Conservation (phyloP, 352 stramenopile genomes). For the Phytophthora crassamura region DNA sequence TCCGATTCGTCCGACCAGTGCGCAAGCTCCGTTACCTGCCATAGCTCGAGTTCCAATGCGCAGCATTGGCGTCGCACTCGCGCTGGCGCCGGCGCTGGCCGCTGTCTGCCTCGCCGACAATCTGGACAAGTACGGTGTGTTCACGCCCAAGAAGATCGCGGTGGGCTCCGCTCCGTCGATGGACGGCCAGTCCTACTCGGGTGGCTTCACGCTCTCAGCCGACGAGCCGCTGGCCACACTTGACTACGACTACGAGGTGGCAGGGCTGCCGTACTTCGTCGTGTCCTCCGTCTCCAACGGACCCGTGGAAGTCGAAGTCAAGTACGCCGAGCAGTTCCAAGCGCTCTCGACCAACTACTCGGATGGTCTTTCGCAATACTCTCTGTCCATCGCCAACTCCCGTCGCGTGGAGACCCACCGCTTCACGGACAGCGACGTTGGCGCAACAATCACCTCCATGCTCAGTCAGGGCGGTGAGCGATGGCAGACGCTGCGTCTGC, state of each 20-base stretch:
- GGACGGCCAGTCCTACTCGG: conserved; percentile 16
- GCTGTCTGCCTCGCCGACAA: conserved; percentile 22
- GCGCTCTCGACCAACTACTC: conserved; percentile 31
- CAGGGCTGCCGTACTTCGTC: conserved; percentile 37
- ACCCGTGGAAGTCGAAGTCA: conserved; percentile 39
- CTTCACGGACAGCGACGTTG: conserved; percentile 16
- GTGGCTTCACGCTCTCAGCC: conserved; percentile 26
- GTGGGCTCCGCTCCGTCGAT: conserved; percentile 23
- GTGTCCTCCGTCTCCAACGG: conserved; percentile 28
- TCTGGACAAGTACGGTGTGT: conserved; percentile 29
- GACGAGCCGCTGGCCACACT: conserved; percentile 31
- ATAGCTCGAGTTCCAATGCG: neutral
- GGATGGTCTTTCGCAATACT: conserved; percentile 34
- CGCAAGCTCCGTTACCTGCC: neutral
- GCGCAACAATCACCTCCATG: conserved; percentile 23
- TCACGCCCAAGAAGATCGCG: conserved; percentile 38
- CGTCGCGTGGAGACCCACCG: conserved; percentile 40
- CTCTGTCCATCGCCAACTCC: conserved; percentile 32
- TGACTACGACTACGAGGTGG: conserved; percentile 43
- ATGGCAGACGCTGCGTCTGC: conserved; percentile 37
- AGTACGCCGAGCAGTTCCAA: conserved; percentile 41
- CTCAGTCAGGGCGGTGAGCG: conserved; percentile 35
- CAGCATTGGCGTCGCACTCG: conserved; percentile 7
- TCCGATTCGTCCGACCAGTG: conserved; percentile 8
- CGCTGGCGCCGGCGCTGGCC: conserved; percentile 6